A percentile compares a stretch with the other conserved stretches of the same genome.
Conservation (phyloP, 2,329 filamentous ascomycete species). For the Neurospora crassa region DNA sequence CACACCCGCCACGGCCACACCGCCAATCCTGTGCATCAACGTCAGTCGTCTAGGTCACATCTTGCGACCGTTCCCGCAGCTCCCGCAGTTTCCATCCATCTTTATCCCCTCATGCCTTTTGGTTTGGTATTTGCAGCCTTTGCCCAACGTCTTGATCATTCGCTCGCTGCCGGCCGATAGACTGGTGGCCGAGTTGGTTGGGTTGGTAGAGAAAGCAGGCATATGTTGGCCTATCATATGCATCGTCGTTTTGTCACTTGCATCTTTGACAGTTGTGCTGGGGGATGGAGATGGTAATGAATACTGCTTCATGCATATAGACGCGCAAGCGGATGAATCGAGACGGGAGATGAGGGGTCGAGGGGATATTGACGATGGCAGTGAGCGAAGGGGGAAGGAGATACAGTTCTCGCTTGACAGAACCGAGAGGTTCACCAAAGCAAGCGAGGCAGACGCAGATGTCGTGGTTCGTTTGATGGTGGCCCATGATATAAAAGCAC, state of each 20-base stretch:
- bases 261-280: not conserved
- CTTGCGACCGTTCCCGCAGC: not conserved
- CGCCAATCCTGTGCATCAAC: not conserved
- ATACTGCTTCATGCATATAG: not conserved
- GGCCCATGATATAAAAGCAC: not conserved
- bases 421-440: not conserved
- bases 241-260: not conserved
- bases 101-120: not conserved
- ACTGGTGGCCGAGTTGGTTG: not conserved
- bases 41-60: not conserved
- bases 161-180: not conserved
- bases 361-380: rapidly evolving
- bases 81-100: not conserved
- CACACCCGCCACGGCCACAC: not conserved
- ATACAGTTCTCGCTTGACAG: not conserved
- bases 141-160: not conserved
- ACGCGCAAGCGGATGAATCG: not conserved
- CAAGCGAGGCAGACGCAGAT: not conserved
- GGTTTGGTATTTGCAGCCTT: not conserved
- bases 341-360: not conserved
- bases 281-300: not conserved
- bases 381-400: not conserved
- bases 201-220: not conserved
- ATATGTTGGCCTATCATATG: not conserved
- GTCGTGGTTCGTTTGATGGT: not conserved